phyloP scores from a whole-genome alignment of 2,329 filamentous ascomycete species.

The Exophiala calicioides region DNA sequence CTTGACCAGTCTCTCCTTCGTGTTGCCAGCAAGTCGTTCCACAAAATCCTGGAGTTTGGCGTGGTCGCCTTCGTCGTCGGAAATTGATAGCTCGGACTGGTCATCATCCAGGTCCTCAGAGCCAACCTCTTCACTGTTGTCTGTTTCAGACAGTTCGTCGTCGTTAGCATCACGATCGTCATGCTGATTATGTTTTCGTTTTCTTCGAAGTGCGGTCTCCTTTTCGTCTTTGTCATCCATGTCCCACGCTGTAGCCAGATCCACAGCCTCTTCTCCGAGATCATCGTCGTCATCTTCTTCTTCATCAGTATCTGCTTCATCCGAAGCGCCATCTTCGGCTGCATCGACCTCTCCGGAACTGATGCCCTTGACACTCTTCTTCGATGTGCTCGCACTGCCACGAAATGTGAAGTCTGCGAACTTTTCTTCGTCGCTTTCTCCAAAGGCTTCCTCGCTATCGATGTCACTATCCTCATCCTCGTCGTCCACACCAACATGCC shows the following conservation, averaged over 20 bases:
- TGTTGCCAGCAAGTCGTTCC: conserved; percentile 23
- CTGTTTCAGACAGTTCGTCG: conserved; percentile 38
- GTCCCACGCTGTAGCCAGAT: conserved; percentile 64
- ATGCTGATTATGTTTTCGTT: conserved; percentile 35
- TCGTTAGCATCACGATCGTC: conserved; percentile 41
- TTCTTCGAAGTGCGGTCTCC: conserved; percentile 35
- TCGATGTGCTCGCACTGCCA: conserved; percentile 47
- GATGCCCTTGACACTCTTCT: conserved; percentile 10
- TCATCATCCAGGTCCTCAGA: conserved; percentile 52
- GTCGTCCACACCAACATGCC: conserved; percentile 72
- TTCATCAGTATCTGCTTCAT: conserved; percentile 52
- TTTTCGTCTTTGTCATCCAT: conserved; percentile 54
- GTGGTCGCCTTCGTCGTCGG: conserved; percentile 55
- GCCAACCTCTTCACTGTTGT: conserved; percentile 42
- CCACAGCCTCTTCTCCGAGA: conserved; percentile 63
- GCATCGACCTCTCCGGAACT: no score
- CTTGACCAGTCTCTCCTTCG: conserved; percentile 24
- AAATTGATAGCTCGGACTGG: conserved; percentile 53
- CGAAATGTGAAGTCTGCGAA: conserved; percentile 76
- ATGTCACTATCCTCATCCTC: conserved; percentile 69
- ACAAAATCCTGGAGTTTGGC: conserved; percentile 69
- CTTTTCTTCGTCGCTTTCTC: conserved; percentile 80
- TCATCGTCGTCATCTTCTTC: conserved; percentile 47
- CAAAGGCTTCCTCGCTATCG: conserved; percentile 80
- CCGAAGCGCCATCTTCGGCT: conserved; percentile 49